Evolutionary conservation across 2,329 filamentous ascomycete species (phyloP).

Genomic region (Diplodia seriata): DNA sequence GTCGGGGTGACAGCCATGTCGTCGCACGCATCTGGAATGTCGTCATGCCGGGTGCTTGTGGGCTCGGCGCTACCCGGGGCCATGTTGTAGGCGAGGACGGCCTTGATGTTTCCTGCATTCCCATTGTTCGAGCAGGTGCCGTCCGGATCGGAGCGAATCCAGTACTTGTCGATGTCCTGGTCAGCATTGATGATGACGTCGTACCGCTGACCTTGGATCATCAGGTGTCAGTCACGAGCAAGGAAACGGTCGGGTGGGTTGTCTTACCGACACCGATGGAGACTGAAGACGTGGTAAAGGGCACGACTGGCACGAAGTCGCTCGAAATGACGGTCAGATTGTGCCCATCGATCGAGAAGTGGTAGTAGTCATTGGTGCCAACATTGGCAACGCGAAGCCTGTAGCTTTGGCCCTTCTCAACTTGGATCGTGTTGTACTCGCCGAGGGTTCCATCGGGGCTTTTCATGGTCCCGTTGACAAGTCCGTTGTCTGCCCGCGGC

Average conservation of each 20-base stretch:
- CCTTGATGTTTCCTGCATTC: conserved; percentile 44
- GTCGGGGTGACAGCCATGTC: conserved; percentile 49
- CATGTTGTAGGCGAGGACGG: conserved; percentile 53
- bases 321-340: conserved; percentile 46
- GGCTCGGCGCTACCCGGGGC: conserved; percentile 39
- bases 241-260: background rate
- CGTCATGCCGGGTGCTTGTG: conserved; percentile 40
- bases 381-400: conserved; percentile 54
- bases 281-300: conserved; percentile 43
- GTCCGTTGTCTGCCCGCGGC: conserved; percentile 53
- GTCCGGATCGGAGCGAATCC: conserved; percentile 46
- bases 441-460: conserved; percentile 50
- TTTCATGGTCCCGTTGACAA: conserved; percentile 64
- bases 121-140: conserved; percentile 37
- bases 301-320: conserved; percentile 48
- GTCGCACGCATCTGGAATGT: conserved; percentile 47
- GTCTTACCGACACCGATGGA: conserved; percentile 34
- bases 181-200: conserved; percentile 56
- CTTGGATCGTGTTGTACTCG: conserved; percentile 44
- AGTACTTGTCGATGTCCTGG: conserved; percentile 54
- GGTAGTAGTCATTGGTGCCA: conserved; percentile 48
- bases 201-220: conserved; percentile 49
- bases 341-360: conserved; percentile 50
- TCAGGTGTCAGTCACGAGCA: conserved; percentile 5
- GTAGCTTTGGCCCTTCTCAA: conserved; percentile 54